Conservation (phyloP, 371 early-diverging fungal species). For the Rhizopus sp. region DNA sequence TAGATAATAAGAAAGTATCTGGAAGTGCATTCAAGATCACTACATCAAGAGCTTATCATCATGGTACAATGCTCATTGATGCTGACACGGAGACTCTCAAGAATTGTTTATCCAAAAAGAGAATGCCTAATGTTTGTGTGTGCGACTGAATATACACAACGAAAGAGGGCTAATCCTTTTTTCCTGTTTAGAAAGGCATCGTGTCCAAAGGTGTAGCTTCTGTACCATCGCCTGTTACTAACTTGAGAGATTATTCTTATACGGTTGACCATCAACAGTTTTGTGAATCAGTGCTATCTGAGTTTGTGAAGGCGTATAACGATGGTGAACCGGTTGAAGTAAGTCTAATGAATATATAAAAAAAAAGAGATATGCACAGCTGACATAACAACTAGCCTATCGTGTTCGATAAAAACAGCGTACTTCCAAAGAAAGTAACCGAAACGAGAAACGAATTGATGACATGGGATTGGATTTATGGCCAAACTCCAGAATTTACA, state of each 20-base stretch:
- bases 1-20: constrained; percentile 81
- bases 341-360: constrained; percentile 3
- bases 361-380: constrained; percentile 1
- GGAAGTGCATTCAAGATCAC: constrained; percentile 95
- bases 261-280: constrained; percentile 84
- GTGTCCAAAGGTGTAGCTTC: constrained; percentile 87
- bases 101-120: constrained; percentile 43
- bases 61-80: constrained; percentile 97
- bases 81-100: constrained; percentile 75
- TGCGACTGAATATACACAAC: neutral
- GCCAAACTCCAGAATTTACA: constrained; percentile 93
- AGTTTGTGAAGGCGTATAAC: constrained; percentile 64
- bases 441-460: constrained; percentile 44
- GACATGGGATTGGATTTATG: constrained; percentile 92
- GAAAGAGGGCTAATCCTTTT: neutral
- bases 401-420: constrained; percentile 31
- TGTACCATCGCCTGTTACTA: constrained; percentile 86
- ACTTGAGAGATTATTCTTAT: constrained; percentile 76
- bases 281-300: constrained; percentile 71
- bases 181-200: constrained; percentile 47
- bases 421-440: constrained; percentile 37
- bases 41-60: constrained; percentile 85
- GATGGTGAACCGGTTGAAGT: constrained; percentile 43
- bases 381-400: constrained; percentile 31
- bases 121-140: constrained; percentile 31